A percentile compares a stretch with the other conserved stretches of the same genome.
Conservation (phyloP, 257 asterid genomes). For the Linaria vulgaris region DNA sequence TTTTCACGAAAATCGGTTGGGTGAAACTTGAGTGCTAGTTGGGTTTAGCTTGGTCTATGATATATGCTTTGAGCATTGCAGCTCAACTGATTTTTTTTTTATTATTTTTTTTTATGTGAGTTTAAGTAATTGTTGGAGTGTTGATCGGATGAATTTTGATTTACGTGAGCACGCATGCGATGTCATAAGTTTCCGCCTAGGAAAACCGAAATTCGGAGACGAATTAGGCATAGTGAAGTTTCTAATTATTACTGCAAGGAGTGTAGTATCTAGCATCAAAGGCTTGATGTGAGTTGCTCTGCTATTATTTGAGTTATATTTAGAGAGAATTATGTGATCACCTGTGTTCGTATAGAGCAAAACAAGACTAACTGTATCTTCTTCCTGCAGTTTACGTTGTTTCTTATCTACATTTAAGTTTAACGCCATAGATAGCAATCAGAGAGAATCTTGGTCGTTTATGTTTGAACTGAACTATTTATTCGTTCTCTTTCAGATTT, state of each 20-base stretch:
- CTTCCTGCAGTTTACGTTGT: neutral
- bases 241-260: neutral
- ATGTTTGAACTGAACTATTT: constrained; percentile 25
- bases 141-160: constrained; percentile 13
- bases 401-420: neutral
- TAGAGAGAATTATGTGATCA: neutral
- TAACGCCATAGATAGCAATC: neutral
- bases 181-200: no score
- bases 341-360: no score
- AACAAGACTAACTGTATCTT: neutral
- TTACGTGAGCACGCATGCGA: no score
- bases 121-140: constrained; percentile 8
- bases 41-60: neutral
- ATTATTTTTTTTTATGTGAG: neutral
- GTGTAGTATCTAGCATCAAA: neutral
- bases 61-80: neutral
- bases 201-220: no score
- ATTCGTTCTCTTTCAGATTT: constrained; percentile 54
- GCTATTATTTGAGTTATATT: neutral
- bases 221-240: neutral
- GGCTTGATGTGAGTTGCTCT: neutral
- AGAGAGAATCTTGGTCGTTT: constrained; percentile 10
- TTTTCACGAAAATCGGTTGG: neutral
- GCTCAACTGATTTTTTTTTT: neutral
- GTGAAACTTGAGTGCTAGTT: constrained; percentile 7